Percentiles rank a stretch among this genome's conserved stretches.
These are phyloP conservation scores for Citrus reticulata DNA, from an alignment of 345 rosid genomes.

Conservation along the genomic window DNA sequence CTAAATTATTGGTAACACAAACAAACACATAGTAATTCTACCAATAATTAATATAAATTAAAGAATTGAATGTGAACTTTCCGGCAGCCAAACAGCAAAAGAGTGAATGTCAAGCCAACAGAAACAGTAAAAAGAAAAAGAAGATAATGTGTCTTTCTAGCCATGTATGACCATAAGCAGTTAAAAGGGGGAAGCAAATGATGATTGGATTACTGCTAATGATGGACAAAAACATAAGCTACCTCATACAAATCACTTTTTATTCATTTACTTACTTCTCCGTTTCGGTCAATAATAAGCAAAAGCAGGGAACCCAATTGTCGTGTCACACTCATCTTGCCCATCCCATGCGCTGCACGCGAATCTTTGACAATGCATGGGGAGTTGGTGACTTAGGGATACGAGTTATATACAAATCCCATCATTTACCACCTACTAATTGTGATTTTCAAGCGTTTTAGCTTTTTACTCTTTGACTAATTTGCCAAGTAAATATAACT, in stretches of 20 bases:
- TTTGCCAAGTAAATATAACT: background rate
- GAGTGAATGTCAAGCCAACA: conserved; percentile 13
- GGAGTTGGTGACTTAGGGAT: conserved; percentile 21
- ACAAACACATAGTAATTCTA: conserved; percentile 5
- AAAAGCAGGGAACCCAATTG: conserved; percentile 31
- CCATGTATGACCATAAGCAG: background rate
- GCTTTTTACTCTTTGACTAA: conserved; percentile 22
- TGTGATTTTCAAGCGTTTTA: conserved; percentile 20
- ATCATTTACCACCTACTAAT: conserved; percentile 34
- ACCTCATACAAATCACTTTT: background rate
- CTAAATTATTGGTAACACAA: conserved; percentile 18
- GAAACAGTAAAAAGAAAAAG: conserved; percentile 1
- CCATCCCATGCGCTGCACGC: conserved; percentile 44
- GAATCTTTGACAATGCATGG: conserved; percentile 39
- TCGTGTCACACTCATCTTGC: conserved; percentile 39
- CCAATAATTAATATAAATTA: background rate
- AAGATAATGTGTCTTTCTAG: background rate
- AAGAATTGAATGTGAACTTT: background rate
- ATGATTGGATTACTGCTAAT: conserved; percentile 22
- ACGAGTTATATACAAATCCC: background rate
- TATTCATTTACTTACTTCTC: background rate
- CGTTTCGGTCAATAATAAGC: conserved; percentile 13
- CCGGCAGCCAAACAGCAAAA: conserved; percentile 18
- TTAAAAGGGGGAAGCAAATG: background rate
- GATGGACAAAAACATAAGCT: background rate